These are phyloP conservation scores for Candida broadrunensis DNA, from an alignment of 805 yeast species.

Conservation along the genomic window DNA sequence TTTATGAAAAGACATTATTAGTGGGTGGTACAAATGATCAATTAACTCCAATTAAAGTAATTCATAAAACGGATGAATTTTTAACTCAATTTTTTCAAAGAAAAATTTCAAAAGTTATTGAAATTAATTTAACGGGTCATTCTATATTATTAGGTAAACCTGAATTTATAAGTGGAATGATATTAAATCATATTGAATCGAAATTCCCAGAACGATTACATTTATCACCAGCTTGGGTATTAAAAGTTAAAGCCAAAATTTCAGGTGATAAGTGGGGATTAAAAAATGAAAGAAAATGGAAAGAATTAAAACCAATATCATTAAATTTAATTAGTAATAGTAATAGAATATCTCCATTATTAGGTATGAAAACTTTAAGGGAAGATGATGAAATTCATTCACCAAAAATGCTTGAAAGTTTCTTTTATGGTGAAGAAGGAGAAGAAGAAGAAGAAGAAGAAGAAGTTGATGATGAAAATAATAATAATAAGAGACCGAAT, in stretches of 20 bases:
- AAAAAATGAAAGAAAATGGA: constrained; percentile 75
- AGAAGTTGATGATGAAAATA: too few relatives aligned
- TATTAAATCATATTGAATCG: constrained; percentile 54
- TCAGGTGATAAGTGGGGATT: constrained; percentile 77
- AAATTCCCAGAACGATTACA: constrained; percentile 47
- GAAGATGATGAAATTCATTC: constrained; percentile 62
- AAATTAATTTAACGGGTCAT: constrained; percentile 58
- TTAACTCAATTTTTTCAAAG: constrained; percentile 19
- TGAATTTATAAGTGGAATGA: constrained; percentile 57
- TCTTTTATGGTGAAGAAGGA: constrained; percentile 34
- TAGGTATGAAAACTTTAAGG: constrained; percentile 74
- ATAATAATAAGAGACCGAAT: neutral
- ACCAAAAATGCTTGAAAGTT: constrained; percentile 50
- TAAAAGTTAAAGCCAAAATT: constrained; percentile 57
- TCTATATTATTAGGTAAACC: constrained; percentile 62
- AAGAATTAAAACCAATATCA: constrained; percentile 50
- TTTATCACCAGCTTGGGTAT: constrained; percentile 69
- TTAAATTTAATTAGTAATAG: constrained; percentile 31
- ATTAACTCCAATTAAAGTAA: constrained; percentile 47
- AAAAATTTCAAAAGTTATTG: constrained; percentile 29
- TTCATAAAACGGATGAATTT: constrained; percentile 26
- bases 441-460: constrained; percentile 2
- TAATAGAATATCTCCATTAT: constrained; percentile 41
- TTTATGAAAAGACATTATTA: constrained; percentile 47
- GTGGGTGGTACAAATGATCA: constrained; percentile 59